Base-by-base conservation (phyloP, 305 asterid species). In the Solanum hybrid region DNA sequence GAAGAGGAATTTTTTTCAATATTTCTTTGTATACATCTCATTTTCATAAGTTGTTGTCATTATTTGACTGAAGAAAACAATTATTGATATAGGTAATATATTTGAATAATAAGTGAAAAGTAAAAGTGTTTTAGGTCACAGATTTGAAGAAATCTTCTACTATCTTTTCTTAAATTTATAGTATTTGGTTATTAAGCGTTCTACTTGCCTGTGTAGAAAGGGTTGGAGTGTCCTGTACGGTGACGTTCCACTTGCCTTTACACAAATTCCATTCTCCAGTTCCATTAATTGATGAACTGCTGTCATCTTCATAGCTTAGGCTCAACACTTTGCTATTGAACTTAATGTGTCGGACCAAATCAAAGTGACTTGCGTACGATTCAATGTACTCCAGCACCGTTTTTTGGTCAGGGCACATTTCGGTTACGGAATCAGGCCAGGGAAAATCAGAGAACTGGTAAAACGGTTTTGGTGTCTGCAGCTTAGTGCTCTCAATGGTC, bases 391-490 rank as follows among this genome's bases (percentile, higher is more conserved):
- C 92, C 24, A 93, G 42, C 35, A 93, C 92, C 24, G 92, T 90
- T 12, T 71, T 57, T 3, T 90, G 92, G 77, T 73, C 33, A 16
- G 96, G 96, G 37, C 89, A 93, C 14, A 89, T 88, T 22, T 90
- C 42, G 3, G 84, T 74, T 14, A 92, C 93, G 2, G 93, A 90
- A 78, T 90, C 37, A n/a, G 96, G 95, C 96, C 96, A 94, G 28
- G 95, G 92, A 39, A 90, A 90, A 90, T 94, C 96, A 8, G 95
- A 93, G 89, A 92, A 94, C 87, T 92, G 95, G 90, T 92, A 93
- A 13, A 90, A 3, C 5, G 90, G 8, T 79, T 91, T 93, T 13
- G 94, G 93, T 3, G 93, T 90, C 34, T 94, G 95, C 26, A 94
- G 92, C 82, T 89, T 93, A 1, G 95, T 92, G 36, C 91, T 71